phyloP scores from a whole-genome alignment of 768 basidiomycete genomes.

The Suillus subaureus region DNA sequence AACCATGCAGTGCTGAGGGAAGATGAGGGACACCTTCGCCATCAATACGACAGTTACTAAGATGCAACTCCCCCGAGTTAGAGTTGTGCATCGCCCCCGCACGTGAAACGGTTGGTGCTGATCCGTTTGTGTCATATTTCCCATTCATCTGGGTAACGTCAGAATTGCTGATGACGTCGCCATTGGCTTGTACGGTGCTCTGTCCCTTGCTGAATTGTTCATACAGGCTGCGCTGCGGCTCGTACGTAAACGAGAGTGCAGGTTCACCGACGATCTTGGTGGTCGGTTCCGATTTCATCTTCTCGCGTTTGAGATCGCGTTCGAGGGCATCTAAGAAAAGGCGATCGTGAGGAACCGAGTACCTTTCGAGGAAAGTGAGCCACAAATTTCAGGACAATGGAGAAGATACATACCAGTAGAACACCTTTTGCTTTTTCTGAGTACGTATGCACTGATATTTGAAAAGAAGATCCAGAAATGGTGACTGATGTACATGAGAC shows the following conservation, averaged over 20 bases:
- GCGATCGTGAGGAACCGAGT: constrained; percentile 95
- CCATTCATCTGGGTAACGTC: constrained; percentile 14
- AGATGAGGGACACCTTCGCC: constrained; percentile 18
- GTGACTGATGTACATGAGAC: constrained; percentile 56
- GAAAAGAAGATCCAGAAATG: constrained; percentile 91
- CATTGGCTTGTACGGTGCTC: constrained; percentile 31
- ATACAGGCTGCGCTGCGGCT: constrained; percentile 81
- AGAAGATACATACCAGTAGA: constrained; percentile 70
- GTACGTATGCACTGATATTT: constrained; percentile 97
- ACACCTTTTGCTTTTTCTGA: constrained; percentile 99
- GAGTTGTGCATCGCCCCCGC: constrained; percentile 14
- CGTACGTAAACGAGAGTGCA: constrained; percentile 86
- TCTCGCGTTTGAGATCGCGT: constrained; percentile 94
- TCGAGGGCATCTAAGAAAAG: constrained; percentile 97
- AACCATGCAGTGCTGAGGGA: constrained; percentile 22
- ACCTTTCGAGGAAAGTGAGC: constrained; percentile 50
- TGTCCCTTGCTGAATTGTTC: constrained; percentile 76
- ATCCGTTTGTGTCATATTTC: constrained; percentile 16
- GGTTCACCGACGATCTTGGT: constrained; percentile 79
- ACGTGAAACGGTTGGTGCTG: constrained; percentile 10
- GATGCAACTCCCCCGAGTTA: constrained; percentile 22
- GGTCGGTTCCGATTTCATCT: constrained; percentile 85
- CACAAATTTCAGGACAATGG: constrained; percentile 9
- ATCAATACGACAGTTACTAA: constrained; percentile 24
- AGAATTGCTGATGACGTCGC: constrained; percentile 7